A percentile compares a stretch with the other conserved stretches of the same genome.
phyloP scores from a whole-genome alignment of 2,329 filamentous ascomycete genomes.

The Botryotinia calthae region DNA sequence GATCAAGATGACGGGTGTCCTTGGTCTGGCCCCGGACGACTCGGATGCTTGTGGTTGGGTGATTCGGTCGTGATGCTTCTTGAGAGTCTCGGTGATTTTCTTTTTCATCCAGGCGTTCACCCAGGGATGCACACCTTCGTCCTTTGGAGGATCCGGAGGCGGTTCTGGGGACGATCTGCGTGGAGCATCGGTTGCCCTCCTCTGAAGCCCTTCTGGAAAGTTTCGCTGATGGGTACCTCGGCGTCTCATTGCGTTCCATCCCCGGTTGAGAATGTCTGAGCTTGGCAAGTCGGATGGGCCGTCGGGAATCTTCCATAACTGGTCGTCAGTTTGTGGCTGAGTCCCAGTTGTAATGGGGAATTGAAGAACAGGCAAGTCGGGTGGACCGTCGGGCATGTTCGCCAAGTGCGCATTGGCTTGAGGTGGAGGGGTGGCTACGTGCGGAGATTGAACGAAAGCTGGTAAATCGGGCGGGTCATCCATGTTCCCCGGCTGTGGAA shows the following conservation, averaged over 20 bases:
- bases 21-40: neutral
- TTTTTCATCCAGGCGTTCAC: neutral
- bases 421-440: neutral
- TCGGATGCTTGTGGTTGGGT: neutral
- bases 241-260: neutral
- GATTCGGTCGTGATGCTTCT: neutral
- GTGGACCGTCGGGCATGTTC: neutral
- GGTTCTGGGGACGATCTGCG: neutral
- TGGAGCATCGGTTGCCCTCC: neutral
- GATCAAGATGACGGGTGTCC: neutral
- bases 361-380: neutral
- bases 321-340: neutral
- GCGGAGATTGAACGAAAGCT: neutral
- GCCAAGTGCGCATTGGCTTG: neutral
- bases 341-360: neutral
- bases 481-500: neutral
- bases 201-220: neutral
- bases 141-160: neutral
- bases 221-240: neutral
- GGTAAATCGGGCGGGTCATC: neutral
- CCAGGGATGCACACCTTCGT: neutral
- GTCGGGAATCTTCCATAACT: neutral
- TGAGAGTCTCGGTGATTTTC: neutral
- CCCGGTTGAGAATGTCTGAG: neutral
- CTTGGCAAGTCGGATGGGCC: neutral